Evolutionary conservation across 805 yeast genomes (phyloP), one percentile per base, ranked within the genome.

Genomic region (Ogataea dorogensis): DNA sequence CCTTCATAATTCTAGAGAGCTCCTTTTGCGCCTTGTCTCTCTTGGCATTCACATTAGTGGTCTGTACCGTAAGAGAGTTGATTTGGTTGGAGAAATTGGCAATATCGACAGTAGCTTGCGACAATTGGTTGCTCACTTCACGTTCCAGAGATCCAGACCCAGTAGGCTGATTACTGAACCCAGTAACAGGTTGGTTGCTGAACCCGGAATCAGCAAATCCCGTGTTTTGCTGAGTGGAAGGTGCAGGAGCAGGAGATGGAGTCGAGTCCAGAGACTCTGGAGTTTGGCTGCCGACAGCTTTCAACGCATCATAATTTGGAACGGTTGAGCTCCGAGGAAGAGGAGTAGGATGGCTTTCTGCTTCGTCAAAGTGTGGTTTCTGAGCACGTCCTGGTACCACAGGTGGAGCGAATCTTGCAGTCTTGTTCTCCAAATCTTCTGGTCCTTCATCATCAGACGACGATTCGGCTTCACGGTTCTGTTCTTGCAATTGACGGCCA

Each of bases 41-140:
- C 61, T 84, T 84, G 15, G 76, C 82, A 42, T 80, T 80, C 19
- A 84, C 70, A 11, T 70, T 72, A 1, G 84, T 68, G 2, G 94
- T 85, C 59, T 88, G 96, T 15, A 71, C 63, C 1, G 88, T 74
- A 46, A 91, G 66, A 0, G 95, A 83, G 45, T 78, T 78, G 46
- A 86, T 81, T 64, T 89, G 96, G 50, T 81, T 86, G 0, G 95
- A 83, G 26, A 85, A 69, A 49, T 89, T 86, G 11, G 95, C 96
- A 58, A 87, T 73, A 50, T 86, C 96, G 5, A 88, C 75, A 5
- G 93, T 78, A 4, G 95, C 91, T 42, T 76, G 75, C 1, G 95
- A 78, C 32, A 87, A 65, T 52, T 81, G 78, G 18, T 79, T 77
- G 1, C 86, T 73, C 1, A 81, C 71, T n/a, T 75, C 85, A 5